A percentile compares a stretch with the other conserved stretches of the same genome.
These are phyloP conservation scores for Panus rudis DNA, from an alignment of 768 basidiomycete species.

Conservation along the genomic window DNA sequence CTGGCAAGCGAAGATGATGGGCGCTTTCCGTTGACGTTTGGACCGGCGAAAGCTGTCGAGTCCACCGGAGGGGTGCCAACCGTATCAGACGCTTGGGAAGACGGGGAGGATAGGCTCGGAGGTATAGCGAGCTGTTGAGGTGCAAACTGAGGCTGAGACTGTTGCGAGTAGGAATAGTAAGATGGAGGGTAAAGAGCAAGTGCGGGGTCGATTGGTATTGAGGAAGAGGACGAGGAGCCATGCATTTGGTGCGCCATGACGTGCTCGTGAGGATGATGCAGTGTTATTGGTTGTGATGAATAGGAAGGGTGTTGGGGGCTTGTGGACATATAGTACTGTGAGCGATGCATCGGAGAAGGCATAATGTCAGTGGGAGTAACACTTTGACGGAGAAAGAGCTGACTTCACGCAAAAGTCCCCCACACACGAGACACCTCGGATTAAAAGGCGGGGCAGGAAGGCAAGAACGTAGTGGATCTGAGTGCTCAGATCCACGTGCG, in stretches of 20 bases:
- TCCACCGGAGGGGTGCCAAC: constrained; percentile 70
- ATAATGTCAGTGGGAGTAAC: constrained; percentile 7
- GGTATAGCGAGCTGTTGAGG: constrained; percentile 49
- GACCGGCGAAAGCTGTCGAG: constrained; percentile 38
- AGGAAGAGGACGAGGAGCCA: background rate
- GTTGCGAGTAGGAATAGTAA: constrained; percentile 52
- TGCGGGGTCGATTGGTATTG: constrained; percentile 49
- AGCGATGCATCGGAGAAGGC: constrained; percentile 11
- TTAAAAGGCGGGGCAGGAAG: constrained; percentile 3
- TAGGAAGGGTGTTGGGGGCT: constrained; percentile 12
- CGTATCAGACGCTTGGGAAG: constrained; percentile 72
- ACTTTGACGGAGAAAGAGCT: constrained; percentile 2
- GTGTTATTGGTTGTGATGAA: constrained; percentile 15
- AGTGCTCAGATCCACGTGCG: too few relatives aligned
- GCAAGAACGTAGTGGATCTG: too few relatives aligned
- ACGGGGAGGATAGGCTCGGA: constrained; percentile 66
- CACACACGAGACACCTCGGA: background rate
- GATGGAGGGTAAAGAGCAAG: constrained; percentile 52
- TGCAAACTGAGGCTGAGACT: constrained; percentile 39
- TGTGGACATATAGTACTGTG: constrained; percentile 12
- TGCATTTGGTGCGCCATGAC: constrained; percentile 10
- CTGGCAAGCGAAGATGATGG: constrained; percentile 46
- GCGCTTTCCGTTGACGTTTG: constrained; percentile 57
- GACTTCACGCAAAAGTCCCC: constrained; percentile 11
- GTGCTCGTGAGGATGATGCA: constrained; percentile 14